Evolutionary conservation across 768 basidiomycete species (phyloP).

Genomic region (Strobilomyces dryophilus): DNA sequence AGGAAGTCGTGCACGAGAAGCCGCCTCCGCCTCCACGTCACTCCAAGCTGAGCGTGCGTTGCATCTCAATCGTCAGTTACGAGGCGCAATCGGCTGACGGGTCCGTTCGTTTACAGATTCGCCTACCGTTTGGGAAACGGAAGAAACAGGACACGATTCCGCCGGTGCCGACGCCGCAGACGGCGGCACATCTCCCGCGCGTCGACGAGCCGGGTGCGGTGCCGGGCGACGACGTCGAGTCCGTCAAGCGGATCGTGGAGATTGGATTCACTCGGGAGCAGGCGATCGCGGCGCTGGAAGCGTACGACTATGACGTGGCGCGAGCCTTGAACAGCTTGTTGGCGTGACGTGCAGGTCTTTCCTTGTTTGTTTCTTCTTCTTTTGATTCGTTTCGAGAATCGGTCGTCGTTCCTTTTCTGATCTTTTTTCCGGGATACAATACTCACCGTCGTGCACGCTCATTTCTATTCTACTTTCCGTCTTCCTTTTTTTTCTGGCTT

Average conservation of each 20-base stretch:
- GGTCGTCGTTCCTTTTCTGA: no score
- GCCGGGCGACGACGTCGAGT: slow-evolving; percentile 64
- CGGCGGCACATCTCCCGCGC: slow-evolving; percentile 38
- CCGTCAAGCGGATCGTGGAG: slow-evolving; percentile 72
- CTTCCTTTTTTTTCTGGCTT: no score
- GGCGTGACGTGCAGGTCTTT: slow-evolving; percentile 10
- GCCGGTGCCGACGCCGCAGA: slow-evolving; percentile 34
- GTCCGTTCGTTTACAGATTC: slow-evolving; percentile 42
- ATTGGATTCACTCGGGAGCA: slow-evolving; percentile 91
- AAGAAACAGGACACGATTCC: slow-evolving; percentile 59
- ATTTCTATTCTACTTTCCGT: no score
- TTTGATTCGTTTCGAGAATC: no score
- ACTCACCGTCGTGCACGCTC: no score
- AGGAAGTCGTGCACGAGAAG: slow-evolving; percentile 51
- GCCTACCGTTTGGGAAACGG: slow-evolving; percentile 73
- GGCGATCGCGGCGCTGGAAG: slow-evolving; percentile 82
- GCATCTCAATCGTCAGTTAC: neutral
- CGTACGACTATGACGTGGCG: slow-evolving; percentile 76
- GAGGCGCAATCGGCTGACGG: slow-evolving; percentile 3
- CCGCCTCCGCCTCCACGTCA: slow-evolving; percentile 51
- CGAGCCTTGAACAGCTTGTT: slow-evolving; percentile 75
- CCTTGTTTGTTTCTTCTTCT: no score
- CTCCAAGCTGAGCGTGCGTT: slow-evolving; percentile 75
- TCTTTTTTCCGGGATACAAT: no score
- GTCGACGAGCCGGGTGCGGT: slow-evolving; percentile 42